A percentile compares a stretch with the other conserved stretches of the same genome.
These are phyloP conservation scores for Linnemannia exigua DNA, from an alignment of 192 early-diverging fungal genomes.

Conservation along the genomic window DNA sequence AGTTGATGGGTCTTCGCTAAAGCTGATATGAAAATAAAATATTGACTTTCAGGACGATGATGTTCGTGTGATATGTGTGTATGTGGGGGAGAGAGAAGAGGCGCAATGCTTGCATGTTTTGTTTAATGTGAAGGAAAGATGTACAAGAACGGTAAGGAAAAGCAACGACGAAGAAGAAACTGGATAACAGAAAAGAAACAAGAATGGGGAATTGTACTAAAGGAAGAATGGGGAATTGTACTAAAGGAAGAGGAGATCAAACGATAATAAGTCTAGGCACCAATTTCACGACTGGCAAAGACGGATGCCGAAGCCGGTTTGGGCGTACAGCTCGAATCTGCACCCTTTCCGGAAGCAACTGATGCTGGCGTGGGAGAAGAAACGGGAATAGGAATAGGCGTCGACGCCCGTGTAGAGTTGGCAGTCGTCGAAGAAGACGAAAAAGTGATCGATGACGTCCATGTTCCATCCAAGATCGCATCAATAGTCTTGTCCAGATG, in stretches of 20 bases:
- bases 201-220: background rate
- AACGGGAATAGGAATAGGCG: constrained; percentile 9
- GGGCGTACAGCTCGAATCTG: background rate
- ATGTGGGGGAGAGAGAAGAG: background rate
- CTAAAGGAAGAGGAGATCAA: background rate
- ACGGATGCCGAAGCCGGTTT: background rate
- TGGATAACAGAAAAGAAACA: background rate
- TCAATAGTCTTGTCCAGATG: constrained; percentile 30
- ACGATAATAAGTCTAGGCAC: background rate
- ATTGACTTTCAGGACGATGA: background rate
- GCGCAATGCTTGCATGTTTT: background rate
- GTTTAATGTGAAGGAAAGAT: background rate
- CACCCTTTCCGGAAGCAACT: background rate
- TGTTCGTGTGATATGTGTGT: background rate
- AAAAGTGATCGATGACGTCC: constrained; percentile 12
- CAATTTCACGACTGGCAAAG: background rate
- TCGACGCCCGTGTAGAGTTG: constrained; percentile 33
- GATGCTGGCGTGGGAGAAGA: background rate
- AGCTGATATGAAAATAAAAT: background rate
- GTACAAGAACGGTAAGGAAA: background rate
- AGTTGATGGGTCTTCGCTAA: constrained; percentile 68
- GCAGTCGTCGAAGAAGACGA: constrained; percentile 30
- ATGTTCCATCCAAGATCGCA: constrained; percentile 45
- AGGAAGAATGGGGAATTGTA: background rate
- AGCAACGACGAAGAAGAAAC: background rate